Evolutionary conservation across 2,329 filamentous ascomycete genomes (phyloP).

Genomic region (Xylariaceae sp.): DNA sequence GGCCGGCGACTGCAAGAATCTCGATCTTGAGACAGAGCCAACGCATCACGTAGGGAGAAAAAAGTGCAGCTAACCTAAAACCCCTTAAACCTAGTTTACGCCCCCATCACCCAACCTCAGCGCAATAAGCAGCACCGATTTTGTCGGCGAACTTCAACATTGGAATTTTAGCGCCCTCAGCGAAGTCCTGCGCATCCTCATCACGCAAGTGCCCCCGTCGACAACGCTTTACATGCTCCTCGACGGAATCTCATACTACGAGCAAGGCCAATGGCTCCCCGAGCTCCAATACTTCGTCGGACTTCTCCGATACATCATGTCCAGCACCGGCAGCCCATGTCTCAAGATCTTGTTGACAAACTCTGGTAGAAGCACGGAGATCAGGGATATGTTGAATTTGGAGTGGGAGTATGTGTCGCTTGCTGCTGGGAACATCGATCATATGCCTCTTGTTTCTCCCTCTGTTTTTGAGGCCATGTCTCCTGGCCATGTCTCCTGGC

Average conservation of each 20-base stretch:
- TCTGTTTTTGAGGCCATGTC: neutral
- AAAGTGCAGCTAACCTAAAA: no score
- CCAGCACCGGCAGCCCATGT: neutral
- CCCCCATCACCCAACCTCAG: conserved; percentile 1
- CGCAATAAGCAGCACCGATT: conserved; percentile 1
- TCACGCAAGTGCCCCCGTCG: neutral
- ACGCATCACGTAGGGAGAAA: no score
- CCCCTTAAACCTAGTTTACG: neutral
- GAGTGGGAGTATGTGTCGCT: conserved; percentile 10
- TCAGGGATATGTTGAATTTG: neutral
- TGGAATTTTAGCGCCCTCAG: neutral
- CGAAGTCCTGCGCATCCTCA: conserved; percentile 2
- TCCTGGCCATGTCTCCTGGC: neutral
- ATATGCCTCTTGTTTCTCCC: conserved; percentile 3
- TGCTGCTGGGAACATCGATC: conserved; percentile 5
- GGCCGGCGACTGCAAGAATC: no score
- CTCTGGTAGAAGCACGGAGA: neutral
- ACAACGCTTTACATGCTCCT: conserved; percentile 4
- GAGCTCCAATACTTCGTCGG: conserved; percentile 3
- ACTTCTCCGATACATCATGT: conserved; percentile 2
- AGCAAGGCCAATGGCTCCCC: conserved; percentile 3
- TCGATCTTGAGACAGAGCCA: no score
- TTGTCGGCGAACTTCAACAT: neutral
- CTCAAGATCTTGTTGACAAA: conserved; percentile 8
- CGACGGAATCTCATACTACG: conserved; percentile 11